Evolutionary conservation across 345 rosid species (phyloP), one percentile per base, ranked within the genome.

Genomic region (Melaleuca quinquenervia): DNA sequence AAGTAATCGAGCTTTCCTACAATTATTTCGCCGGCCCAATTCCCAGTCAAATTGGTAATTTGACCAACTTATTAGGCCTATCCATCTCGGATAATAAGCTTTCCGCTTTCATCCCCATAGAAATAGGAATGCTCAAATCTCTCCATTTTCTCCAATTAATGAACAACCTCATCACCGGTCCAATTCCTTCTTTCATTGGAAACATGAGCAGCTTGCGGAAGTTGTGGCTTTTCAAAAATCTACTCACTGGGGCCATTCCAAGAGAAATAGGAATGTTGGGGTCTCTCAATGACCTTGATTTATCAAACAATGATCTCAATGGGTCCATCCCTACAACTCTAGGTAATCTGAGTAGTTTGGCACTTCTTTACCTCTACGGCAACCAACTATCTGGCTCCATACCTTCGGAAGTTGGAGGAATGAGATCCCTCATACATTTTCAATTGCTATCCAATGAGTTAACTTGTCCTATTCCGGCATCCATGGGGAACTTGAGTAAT

Each of bases 101-200:
- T 24, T 20, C 6, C n/a, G 89, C 87, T 9, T 18, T 70, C 14
- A 82, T 88, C 51, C 91, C 87, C 3, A 14, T 16, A 83, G 89
- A 87, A 52, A 5, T 89, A 56, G 83, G 87, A n/a, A 24, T 11
- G 48, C 52, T 86, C 29, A 52, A 21, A 60, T 70, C 62, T 22
- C 88, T 88, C 4, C 20, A 6, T 6, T 11, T 32, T 21, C 82
- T 88, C 52, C 9, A 4, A 3, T 16, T 44, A 22, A 26, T 10
- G 83, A 48, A 52, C 22, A 82, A 82, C 21, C 6, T 20, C 51
- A 22, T 82, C 50, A 49, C 54, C 16, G 14, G 52, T 50, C 29
- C 52, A 15, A 82, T 82, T 26, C 83, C 83, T 24, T 52, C 83
- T 16, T 22, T 29, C 18, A 49, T 82, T n/a, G 83, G 53, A 50